Evolutionary conservation across 164 flowering plant species (phyloP).

Genomic region (Vitis amurensis): DNA sequence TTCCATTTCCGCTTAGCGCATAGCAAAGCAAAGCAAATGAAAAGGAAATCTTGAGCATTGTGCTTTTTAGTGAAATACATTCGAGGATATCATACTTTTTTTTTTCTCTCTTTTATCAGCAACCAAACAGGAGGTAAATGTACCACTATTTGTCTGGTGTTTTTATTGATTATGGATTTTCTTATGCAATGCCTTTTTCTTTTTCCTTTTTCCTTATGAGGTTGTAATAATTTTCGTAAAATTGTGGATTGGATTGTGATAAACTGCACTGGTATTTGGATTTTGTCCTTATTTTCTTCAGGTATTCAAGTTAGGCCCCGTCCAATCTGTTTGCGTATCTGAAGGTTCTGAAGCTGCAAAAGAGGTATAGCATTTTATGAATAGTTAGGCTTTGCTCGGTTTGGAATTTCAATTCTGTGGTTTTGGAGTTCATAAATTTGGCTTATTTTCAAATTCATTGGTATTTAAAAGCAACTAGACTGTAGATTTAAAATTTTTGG

Average conservation of each 20-base stretch:
- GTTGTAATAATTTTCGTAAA: neutral
- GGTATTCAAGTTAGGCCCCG: slow-evolving; percentile 63
- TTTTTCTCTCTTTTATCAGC: neutral
- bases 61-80: neutral
- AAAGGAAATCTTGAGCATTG: neutral
- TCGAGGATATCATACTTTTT: neutral
- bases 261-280: neutral
- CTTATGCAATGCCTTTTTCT: neutral
- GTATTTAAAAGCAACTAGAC: too few species aligned
- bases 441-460: too few species aligned
- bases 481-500: too few species aligned
- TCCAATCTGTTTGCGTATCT: slow-evolving; percentile 55
- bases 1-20: neutral
- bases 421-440: too few species aligned
- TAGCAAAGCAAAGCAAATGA: neutral
- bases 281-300: slow-evolving; percentile 27
- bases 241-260: neutral
- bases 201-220: neutral
- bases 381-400: neutral
- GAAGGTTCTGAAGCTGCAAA: slow-evolving; percentile 41
- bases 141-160: neutral
- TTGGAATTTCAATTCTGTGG: too few species aligned
- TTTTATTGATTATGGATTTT: neutral
- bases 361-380: slow-evolving; percentile 32
- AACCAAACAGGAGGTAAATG: neutral